Evolutionary conservation across 192 early-diverging fungal species (phyloP).

Genomic region (Backusella mclennaniae): DNA sequence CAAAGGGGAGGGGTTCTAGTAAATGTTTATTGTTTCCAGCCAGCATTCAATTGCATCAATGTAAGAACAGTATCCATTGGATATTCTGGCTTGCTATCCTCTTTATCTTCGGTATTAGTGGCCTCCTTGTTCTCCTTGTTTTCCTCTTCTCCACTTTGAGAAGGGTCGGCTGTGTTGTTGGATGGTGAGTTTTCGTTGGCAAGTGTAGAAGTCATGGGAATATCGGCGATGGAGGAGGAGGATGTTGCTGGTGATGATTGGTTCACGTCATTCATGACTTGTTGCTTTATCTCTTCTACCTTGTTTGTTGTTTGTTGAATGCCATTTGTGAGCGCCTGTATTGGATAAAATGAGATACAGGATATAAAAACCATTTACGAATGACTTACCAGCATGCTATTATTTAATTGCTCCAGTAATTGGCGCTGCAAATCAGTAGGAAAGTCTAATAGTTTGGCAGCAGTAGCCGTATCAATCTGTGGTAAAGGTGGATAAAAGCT

Average conservation of each 20-base stretch:
- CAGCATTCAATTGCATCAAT: slow-evolving; percentile 45
- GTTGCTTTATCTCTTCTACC: neutral
- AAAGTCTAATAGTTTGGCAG: slow-evolving; percentile 24
- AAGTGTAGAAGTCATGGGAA: neutral
- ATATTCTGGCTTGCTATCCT: slow-evolving; percentile 36
- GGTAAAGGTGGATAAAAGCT: slow-evolving; percentile 18
- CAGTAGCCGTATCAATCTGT: slow-evolving; percentile 17
- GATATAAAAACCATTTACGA: neutral
- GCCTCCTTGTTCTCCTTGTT: neutral
- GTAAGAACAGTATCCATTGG: slow-evolving; percentile 49
- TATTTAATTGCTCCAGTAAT: slow-evolving; percentile 29
- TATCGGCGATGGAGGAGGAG: slow-evolving; percentile 11
- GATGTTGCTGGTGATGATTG: slow-evolving; percentile 1
- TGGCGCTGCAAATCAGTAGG: slow-evolving; percentile 28
- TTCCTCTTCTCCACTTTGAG: neutral
- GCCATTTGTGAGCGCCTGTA: slow-evolving; percentile 12
- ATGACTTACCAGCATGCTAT: slow-evolving; percentile 17
- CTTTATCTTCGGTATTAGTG: neutral
- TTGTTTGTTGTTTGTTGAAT: slow-evolving; percentile 8
- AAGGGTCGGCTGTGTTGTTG: slow-evolving; percentile 17
- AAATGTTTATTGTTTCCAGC: slow-evolving; percentile 33
- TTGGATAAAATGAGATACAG: neutral
- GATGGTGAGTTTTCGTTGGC: slow-evolving; percentile 9
- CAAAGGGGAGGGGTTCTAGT: no score
- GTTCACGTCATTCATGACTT: neutral